A percentile compares a stretch with the other conserved stretches of the same genome.
Conservation (phyloP, 306 rosid genomes). For the Citrullus colocynthis region DNA sequence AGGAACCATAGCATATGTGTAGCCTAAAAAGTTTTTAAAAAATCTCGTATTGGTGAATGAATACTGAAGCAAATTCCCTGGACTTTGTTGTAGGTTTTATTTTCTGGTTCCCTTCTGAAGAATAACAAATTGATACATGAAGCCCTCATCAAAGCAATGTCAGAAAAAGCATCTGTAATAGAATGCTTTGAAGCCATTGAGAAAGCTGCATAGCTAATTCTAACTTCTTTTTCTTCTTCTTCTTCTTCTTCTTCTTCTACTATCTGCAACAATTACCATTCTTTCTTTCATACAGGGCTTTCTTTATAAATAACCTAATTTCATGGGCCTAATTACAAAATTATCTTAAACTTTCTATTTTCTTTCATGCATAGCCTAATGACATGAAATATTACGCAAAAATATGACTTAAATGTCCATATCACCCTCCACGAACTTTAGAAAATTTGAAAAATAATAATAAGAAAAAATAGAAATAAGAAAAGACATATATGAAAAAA, state of each 20-base stretch:
- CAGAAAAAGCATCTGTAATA: slow-evolving; percentile 49
- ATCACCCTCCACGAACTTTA: too few relatives aligned
- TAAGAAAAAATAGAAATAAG: too few relatives aligned
- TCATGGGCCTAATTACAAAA: too few relatives aligned
- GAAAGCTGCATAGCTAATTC: slow-evolving; percentile 30
- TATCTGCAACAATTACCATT: background rate
- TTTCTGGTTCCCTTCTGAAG: slow-evolving; percentile 74
- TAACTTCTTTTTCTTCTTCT: background rate
- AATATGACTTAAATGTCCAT: too few relatives aligned
- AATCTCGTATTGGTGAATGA: background rate
- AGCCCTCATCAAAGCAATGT: slow-evolving; percentile 54
- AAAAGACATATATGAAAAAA: too few relatives aligned
- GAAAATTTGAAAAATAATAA: too few relatives aligned
- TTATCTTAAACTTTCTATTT: too few relatives aligned
- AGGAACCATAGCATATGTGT: background rate
- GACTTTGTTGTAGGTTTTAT: slow-evolving; percentile 39
- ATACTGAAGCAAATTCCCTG: background rate
- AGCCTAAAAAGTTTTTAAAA: background rate
- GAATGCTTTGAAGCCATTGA: slow-evolving; percentile 83
- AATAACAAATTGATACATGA: slow-evolving; percentile 59
- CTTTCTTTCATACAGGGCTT: background rate
- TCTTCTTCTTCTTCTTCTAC: background rate
- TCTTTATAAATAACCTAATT: too few relatives aligned
- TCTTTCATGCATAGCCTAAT: too few relatives aligned
- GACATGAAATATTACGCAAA: too few relatives aligned